Base-by-base conservation (phyloP, 2,329 filamentous ascomycete genomes). In the Pezicula rhizophila region DNA sequence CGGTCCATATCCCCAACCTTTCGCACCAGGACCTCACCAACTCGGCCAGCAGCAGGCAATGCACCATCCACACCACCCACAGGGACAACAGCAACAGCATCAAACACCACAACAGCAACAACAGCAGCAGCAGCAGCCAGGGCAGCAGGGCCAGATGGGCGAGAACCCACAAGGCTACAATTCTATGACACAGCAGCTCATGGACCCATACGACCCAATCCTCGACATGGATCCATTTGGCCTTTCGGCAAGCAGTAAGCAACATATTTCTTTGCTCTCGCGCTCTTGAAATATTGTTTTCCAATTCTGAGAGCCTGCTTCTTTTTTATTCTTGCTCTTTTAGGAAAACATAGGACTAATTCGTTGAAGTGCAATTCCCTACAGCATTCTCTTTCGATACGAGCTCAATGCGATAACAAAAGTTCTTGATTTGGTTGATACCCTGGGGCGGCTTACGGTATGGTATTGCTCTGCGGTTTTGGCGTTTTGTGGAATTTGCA, bases 201-300 rank as follows among this genome's bases (percentile, higher is more conserved):
- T 86, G 60, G 81, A 85, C 57, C 76, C 81, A 12, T 95, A 89
- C 64, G 91, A 96, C 61, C 87, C 90, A 15, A 88, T 90, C 70
- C 74, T 95, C 43, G 91, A 96, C 64, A 89, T 90, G 68, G 91
- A 96, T 67, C 92, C 92, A 1, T 97, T 96, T 61, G 91, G 91
- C 11, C 75, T 96, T 46, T 92, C 87, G 51, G 91, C 91, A 33
- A 95, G 89, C 70, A 96, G 23, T 23, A 23, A 23, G 23, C 23
- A 23, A 2, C 23, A 23, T 7, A 23, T 23, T 7, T 23, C 23
- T 23, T 23, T 31, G 28, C 12, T 10, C 28, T 31, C 28, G 12
- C 23, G 23, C 23, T 23, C 5, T 23, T 23, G 23, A 23, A 23
- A 23, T 23, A 23, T 5, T 23, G 23, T 23, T 23, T 7, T 5